These are phyloP conservation scores for Phytopythium cucurbitacearum DNA, from an alignment of 352 stramenopile genomes.

Conservation along the genomic window DNA sequence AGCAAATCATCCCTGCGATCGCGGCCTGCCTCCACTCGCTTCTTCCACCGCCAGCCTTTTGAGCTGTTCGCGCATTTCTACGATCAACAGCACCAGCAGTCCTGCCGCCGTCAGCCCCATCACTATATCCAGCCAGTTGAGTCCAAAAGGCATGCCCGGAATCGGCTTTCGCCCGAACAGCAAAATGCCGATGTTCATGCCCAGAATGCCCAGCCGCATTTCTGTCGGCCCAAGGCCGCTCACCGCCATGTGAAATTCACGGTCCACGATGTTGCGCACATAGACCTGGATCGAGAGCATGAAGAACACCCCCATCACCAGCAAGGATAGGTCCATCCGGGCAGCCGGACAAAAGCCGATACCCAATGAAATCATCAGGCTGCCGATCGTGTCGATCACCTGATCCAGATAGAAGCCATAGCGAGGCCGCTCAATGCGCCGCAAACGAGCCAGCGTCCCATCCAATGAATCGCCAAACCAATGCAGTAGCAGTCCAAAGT, in stretches of 20 bases:
- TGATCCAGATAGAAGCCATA: conserved; percentile 6
- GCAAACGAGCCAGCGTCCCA: conserved; percentile 5
- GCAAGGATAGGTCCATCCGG: conserved; percentile 5
- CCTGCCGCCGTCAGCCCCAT: conserved; percentile 4
- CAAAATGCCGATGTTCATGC: conserved; percentile 6
- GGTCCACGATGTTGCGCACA: conserved; percentile 5
- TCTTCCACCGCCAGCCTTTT: conserved; percentile 5
- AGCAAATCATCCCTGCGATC: conserved; percentile 5
- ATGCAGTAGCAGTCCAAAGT: conserved; percentile 6
- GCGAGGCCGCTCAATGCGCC: conserved; percentile 4
- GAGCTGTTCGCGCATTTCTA: conserved; percentile 5
- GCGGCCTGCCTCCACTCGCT: conserved; percentile 4
- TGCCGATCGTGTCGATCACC: conserved; percentile 5
- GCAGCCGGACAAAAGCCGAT: conserved; percentile 5
- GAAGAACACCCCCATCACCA: conserved; percentile 5
- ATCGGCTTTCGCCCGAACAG: conserved; percentile 5
- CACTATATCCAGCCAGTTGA: conserved; percentile 6
- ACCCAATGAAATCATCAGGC: conserved; percentile 6
- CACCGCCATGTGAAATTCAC: conserved; percentile 5
- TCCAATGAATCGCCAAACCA: conserved; percentile 6
- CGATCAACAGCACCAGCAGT: conserved; percentile 5
- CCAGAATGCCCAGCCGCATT: conserved; percentile 5
- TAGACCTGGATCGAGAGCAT: conserved; percentile 5
- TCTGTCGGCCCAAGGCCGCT: conserved; percentile 4
- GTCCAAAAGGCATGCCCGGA: conserved; percentile 5